Base-by-base conservation (phyloP, 495 filamentous ascomycete genomes). In the Evernia prunastri region DNA sequence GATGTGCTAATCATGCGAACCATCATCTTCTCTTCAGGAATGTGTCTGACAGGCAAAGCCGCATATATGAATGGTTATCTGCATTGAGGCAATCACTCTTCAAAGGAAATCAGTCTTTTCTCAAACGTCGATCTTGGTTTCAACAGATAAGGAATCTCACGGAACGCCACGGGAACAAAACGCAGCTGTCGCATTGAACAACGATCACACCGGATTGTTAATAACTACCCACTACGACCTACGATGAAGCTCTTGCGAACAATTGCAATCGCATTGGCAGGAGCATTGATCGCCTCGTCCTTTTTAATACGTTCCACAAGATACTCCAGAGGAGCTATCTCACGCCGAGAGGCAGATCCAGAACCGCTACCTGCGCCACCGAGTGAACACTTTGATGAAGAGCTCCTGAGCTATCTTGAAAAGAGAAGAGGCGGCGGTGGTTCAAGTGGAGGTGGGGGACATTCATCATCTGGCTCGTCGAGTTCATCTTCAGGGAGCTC, bases 401-500 rank as follows among this genome's bases (percentile, higher is more conserved):
- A 33, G 20, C 56, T 69, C 17, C 31, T 60, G 39, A 62, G 63
- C n/a, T 73, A 74, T 33, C 67, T 82, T 37, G 77, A 77, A 63
- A 83, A 81, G 62, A 74, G 80, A 56, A 76, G 79, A 54, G 80
- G 80, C 27, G 79, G 78, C 10, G 78, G 78, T 15, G 78, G 79
- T 0, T 67, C 75, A 8, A 70, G 75, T 58, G 69, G 76, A 39
- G 68, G 71, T 12, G 68, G 74, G 25, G 71, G 74, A 12, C 63
- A 73, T 23, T 66, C 74, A 45, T 63, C 70, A 59, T 64, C 72
- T 15, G 59, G 75, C 39, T 59, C 74, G 3, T 67, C 69, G 9
- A 65, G 70, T 23, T 63, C 67, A n/a, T 69, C 67, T 31, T 66
- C 72, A 13, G 68, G 65, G 20, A 62, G 68, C 15, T 68, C 67